Percentiles rank a stretch among this genome's conserved stretches.
Conservation (phyloP, 2,329 filamentous ascomycete genomes). For the Chaetomium olivaceum region DNA sequence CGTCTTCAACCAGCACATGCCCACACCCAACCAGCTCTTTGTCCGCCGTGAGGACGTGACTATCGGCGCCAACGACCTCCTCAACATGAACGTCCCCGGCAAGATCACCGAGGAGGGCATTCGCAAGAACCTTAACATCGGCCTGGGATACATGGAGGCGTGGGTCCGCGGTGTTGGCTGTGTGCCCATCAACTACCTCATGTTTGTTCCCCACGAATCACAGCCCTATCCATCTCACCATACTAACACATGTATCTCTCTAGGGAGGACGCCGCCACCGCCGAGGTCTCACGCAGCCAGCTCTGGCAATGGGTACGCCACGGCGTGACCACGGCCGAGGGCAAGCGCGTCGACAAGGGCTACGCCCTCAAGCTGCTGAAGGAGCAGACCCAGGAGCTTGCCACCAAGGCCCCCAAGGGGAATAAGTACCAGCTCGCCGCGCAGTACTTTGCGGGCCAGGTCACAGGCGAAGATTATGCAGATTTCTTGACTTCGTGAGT, state of each 20-base stretch:
- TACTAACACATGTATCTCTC: conserved; percentile 10
- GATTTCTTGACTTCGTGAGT: conserved; percentile 87
- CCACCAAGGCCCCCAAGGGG: conserved; percentile 73
- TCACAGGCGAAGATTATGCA: conserved; percentile 95
- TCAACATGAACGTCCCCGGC: conserved; percentile 98
- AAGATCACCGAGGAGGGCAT: conserved; percentile 92
- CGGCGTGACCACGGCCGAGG: conserved; percentile 75
- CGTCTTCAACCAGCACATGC: conserved; percentile 98
- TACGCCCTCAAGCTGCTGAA: conserved; percentile 84
- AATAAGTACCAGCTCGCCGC: conserved; percentile 91
- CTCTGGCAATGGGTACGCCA: conserved; percentile 93
- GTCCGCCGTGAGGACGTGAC: conserved; percentile 85
- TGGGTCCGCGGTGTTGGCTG: conserved; percentile 95
- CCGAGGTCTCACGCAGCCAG: conserved; percentile 91
- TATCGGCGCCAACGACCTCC: conserved; percentile 82
- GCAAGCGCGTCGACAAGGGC: conserved; percentile 88
- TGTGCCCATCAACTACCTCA: conserved; percentile 95
- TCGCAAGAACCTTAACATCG: conserved; percentile 96
- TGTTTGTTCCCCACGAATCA: conserved; percentile 53
- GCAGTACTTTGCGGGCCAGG: conserved; percentile 88
- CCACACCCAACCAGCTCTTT: conserved; percentile 94
- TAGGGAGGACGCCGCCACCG: conserved; percentile 91
- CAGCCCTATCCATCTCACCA: background rate
- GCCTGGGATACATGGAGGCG: conserved; percentile 96
- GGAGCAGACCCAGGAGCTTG: conserved; percentile 78